Percentiles rank a stretch among this genome's conserved stretches.
Evolutionary conservation across 768 basidiomycete species (phyloP).

Genomic region (Tephrocybe sp.): DNA sequence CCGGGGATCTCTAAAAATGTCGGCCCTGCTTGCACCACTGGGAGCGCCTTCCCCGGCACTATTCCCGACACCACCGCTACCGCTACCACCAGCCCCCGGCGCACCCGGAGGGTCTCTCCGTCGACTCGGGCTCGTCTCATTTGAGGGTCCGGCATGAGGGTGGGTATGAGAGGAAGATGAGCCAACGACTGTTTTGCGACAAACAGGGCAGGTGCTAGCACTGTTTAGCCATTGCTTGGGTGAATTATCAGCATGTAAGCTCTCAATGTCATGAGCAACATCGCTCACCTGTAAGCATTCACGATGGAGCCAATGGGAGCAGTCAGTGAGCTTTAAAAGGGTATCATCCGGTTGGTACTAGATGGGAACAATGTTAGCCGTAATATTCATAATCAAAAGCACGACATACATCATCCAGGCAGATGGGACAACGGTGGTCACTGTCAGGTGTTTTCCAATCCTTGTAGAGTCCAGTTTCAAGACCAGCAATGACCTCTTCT

Average conservation of each 20-base stretch:
- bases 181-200: constrained; percentile 60
- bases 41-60: neutral
- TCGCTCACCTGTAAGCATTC: constrained; percentile 66
- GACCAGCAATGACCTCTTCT: constrained; percentile 50
- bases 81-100: constrained; percentile 1
- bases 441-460: constrained; percentile 67
- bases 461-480: constrained; percentile 61
- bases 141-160: constrained; percentile 1
- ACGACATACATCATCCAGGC: constrained; percentile 72
- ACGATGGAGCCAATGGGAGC: constrained; percentile 80
- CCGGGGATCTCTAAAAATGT: neutral
- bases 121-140: constrained; percentile 13
- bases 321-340: constrained; percentile 65
- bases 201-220: constrained; percentile 79
- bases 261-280: neutral
- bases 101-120: constrained; percentile 12
- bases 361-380: constrained; percentile 12
- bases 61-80: neutral
- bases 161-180: neutral
- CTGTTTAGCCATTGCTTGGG: constrained; percentile 75
- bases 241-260: constrained; percentile 6
- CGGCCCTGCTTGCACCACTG: neutral
- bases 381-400: neutral
- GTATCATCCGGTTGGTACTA: constrained; percentile 65
- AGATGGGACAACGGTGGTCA: constrained; percentile 79